Conservation (phyloP, 2,329 filamentous ascomycete species). For the Fusarium equiseti region DNA sequence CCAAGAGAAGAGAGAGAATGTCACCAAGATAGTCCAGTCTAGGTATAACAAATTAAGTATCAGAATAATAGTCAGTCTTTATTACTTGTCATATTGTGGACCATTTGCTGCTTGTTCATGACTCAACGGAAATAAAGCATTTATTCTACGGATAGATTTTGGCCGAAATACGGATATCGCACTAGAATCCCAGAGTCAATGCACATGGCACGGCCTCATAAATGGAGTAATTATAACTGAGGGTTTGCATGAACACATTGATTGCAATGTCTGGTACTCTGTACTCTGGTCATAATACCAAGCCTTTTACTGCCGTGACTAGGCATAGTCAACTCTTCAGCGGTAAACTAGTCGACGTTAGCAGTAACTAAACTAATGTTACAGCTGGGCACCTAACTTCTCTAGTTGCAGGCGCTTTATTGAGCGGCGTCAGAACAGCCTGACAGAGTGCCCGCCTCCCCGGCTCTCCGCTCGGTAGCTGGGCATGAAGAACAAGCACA, state of each 20-base stretch:
- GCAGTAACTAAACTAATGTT: neutral
- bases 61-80: neutral
- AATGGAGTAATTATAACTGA: neutral
- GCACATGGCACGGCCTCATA: neutral
- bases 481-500: neutral
- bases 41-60: neutral
- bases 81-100: neutral
- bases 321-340: neutral
- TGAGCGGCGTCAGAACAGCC: neutral
- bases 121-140: neutral
- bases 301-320: neutral
- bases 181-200: neutral
- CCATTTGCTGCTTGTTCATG: neutral
- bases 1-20: neutral
- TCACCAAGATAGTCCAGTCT: neutral
- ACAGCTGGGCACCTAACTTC: neutral
- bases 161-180: neutral
- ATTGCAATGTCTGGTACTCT: neutral
- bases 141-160: neutral
- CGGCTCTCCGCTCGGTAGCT: neutral
- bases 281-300: neutral
- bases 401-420: neutral
- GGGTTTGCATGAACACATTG: neutral
- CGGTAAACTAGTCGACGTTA: neutral
- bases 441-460: neutral